Evolutionary conservation across 2,329 filamentous ascomycete species (phyloP), one percentile per base, ranked within the genome.

Genomic region (Triangularia verruculosa): DNA sequence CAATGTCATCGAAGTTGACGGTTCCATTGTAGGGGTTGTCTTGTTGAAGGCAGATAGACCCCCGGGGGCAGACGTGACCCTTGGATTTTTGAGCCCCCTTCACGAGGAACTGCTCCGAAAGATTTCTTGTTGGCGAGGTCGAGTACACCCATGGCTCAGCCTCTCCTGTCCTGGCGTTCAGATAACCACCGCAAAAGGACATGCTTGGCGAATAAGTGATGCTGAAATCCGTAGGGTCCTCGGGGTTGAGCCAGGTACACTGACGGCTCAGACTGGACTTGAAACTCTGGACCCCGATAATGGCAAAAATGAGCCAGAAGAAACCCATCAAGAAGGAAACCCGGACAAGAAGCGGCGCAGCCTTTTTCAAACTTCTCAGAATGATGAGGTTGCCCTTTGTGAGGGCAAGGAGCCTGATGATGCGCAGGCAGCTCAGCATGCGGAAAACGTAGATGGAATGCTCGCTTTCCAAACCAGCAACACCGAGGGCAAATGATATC

Each of bases 241-340:
- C 66, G 4, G 88, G 88, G 67, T 92, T 88, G 58, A 90, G 77
- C 90, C 90, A 95, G 28, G 92, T 87, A 73, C 91, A 95, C 66
- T 87, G 88, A 56, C 91, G 89, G 69, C 85, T 86, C 24, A 94
- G 77, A 74, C 91, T 94, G 8, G 90, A 89, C 77, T 94, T 94
- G 80, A 99, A 99, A 77, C 91, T 97, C 75, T 99, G 96, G 22
- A 99, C 90, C 5, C 95, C 96, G 64, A 99, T 89, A 66, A 99
- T 97, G 39, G 93, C 95, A 78, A 99, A 99, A 11, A 98, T 79
- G 51, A 99, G 84, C 95, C 95, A 99, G 78, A 99, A 99, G 78
- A 99, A 99, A 13, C 91, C 86, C 69, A 99, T 93, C 22, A 99
- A 81, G 73, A 99, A 97, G 1, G 92, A 93, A 30, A 99, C 93